Percentiles rank a stretch among this genome's conserved stretches.
Conservation (phyloP, 2,329 filamentous ascomycete genomes). For the Didymella pinodella region DNA sequence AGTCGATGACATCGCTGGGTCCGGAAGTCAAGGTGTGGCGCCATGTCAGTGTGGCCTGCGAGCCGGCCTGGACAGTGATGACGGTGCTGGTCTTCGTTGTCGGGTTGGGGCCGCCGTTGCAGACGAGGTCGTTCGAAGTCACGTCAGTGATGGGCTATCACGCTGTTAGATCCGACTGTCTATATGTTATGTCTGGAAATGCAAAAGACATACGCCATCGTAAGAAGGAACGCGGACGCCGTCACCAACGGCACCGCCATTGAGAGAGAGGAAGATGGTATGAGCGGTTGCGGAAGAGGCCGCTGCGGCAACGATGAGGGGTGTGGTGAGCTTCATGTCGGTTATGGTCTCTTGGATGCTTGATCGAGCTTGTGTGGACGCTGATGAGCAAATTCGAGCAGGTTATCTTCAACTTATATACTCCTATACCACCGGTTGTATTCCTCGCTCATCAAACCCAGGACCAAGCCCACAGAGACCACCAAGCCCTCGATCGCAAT, state of each 20-base stretch:
- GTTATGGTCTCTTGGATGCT: not conserved
- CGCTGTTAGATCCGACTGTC: constrained; percentile 41
- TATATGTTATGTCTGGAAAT: no score
- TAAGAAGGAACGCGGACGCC: constrained; percentile 60
- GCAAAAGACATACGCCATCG: constrained; percentile 37
- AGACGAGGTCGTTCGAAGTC: constrained; percentile 62
- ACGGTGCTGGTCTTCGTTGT: constrained; percentile 41
- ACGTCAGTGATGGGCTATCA: constrained; percentile 62
- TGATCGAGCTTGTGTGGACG: constrained; percentile 5
- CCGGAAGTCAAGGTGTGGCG: constrained; percentile 62
- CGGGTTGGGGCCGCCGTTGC: constrained; percentile 66
- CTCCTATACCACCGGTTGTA: not conserved
- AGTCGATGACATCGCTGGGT: constrained; percentile 63
- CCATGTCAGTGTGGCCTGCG: constrained; percentile 63
- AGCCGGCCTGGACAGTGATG: constrained; percentile 56
- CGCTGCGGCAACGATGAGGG: constrained; percentile 36
- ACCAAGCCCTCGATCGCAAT: constrained; percentile 4
- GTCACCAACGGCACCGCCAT: constrained; percentile 57
- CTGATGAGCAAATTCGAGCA: constrained; percentile 13
- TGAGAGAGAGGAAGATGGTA: constrained; percentile 61
- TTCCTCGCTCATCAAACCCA: not conserved
- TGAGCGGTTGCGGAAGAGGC: constrained; percentile 55
- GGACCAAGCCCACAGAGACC: not conserved
- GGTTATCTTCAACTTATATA: constrained; percentile 5
- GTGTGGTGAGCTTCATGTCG: constrained; percentile 41